phyloP scores from a whole-genome alignment of 2,329 filamentous ascomycete genomes.

The Gaeumannomyces sp. region DNA sequence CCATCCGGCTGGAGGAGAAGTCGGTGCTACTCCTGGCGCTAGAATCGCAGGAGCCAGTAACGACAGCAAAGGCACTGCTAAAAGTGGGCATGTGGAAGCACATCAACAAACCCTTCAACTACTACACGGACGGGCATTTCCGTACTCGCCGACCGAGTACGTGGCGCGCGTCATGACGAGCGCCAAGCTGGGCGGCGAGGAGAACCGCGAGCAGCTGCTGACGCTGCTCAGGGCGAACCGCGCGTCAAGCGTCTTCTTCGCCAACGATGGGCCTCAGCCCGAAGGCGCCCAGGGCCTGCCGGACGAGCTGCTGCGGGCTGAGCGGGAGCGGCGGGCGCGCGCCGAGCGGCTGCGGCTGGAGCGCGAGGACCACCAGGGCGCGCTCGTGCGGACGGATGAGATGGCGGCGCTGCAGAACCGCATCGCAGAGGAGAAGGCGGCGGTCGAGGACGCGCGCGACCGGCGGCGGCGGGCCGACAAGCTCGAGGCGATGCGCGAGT shows the following conservation, averaged over 20 bases:
- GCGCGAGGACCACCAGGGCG: constrained; percentile 41
- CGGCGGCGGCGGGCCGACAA: constrained; percentile 41
- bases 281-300: constrained; percentile 47
- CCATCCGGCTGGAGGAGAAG: constrained; percentile 49
- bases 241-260: constrained; percentile 47
- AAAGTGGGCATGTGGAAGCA: constrained; percentile 60
- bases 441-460: constrained; percentile 46
- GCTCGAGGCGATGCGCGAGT: constrained; percentile 34
- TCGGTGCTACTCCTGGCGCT: constrained; percentile 55
- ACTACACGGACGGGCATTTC: constrained; percentile 43
- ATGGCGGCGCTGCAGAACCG: constrained; percentile 45
- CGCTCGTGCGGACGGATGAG: constrained; percentile 43
- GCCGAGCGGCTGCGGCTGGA: constrained; percentile 39
- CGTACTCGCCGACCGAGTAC: constrained; percentile 62
- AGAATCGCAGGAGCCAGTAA: constrained; percentile 47
- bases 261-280: constrained; percentile 46
- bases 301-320: constrained; percentile 40
- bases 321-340: constrained; percentile 43
- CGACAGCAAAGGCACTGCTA: constrained; percentile 51
- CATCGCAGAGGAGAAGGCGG: constrained; percentile 41
- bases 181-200: constrained; percentile 23
- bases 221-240: constrained; percentile 45
- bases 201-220: constrained; percentile 36
- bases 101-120: constrained; percentile 54
- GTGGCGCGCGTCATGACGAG: constrained; percentile 37